Conservation (phyloP, 768 basidiomycete genomes). For the Phaffia australis region DNA sequence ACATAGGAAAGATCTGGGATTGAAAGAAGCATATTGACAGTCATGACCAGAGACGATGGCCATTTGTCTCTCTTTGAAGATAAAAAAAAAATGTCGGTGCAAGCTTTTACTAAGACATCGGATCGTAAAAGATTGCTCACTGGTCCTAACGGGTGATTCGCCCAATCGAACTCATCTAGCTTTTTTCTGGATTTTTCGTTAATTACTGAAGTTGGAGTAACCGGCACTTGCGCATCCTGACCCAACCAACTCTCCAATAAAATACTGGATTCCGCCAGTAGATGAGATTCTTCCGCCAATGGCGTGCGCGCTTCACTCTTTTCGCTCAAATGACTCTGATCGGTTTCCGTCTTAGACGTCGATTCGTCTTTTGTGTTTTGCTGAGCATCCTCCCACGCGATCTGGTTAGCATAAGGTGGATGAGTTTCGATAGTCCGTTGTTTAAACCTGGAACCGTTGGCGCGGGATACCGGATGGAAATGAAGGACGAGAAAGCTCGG, state of each 20-base stretch:
- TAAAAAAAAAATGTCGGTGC: neutral
- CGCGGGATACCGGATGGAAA: neutral
- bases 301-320: too few relatives aligned
- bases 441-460: neutral
- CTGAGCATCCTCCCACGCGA: neutral
- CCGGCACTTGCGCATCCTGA: neutral
- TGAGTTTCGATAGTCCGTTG: neutral
- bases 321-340: neutral
- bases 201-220: neutral
- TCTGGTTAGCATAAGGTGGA: neutral
- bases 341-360: neutral
- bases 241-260: neutral
- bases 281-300: neutral
- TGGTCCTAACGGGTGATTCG: slow-evolving; percentile 2
- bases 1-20: neutral
- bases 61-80: neutral
- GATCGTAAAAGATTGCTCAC: neutral
- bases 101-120: neutral
- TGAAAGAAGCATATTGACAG: neutral
- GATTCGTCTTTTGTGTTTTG: neutral
- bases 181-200: neutral
- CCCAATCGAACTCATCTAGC: slow-evolving; percentile 3
- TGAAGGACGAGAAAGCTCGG: slow-evolving; percentile 16
- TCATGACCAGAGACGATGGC: neutral
- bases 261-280: neutral